Base-by-base conservation (phyloP, 805 yeast genomes). In the Lachancea mirantina region DNA sequence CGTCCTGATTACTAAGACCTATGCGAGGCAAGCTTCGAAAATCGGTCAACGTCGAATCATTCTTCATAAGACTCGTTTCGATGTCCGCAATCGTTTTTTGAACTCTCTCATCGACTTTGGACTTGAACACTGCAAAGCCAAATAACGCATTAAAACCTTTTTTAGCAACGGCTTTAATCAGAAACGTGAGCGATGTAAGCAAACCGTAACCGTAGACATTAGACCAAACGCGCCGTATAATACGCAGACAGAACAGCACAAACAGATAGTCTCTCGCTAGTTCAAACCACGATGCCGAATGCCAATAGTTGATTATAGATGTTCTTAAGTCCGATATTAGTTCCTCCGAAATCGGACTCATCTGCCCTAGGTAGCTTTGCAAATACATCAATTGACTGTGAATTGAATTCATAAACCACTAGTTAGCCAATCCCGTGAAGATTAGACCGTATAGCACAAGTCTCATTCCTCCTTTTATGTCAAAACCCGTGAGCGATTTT, bases 71-170 rank as follows among this genome's bases (percentile, higher is more conserved):
- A 14, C 68, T 67, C 0, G 57, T 42, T 41, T 87, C 85, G 20
- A 89, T 57, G 14, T 64, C 61, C 1, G 28, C 52, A 2, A 70
- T 54, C 0, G 72, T 72, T 26, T 61, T 63, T 4, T 38, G 37
- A 2, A 88, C 67, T 49, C 88, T 88, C 16, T 55, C 48, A 23
- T 78, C 76, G 5, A 89, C 79, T 45, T 71, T 72, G 1, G 50
- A 40, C 35, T 64, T 71, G 15, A 84, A 40, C 1, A 70, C n/a
- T n/a, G n/a, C n/a, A n/a, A n/a, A n/a, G n/a, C n/a, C n/a, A n/a
- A n/a, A n/a, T n/a, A n/a, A n/a, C n/a, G n/a, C n/a, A n/a, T n/a
- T n/a, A n/a, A n/a, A n/a, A n/a, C n/a, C n/a, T n/a, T n/a, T n/a
- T 20, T 50, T 60, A 9, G 55, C 36, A 8, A 46, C 8, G 7